Base-by-base conservation (phyloP, 2,329 filamentous ascomycete genomes). In the Fusarium sarcochroum region DNA sequence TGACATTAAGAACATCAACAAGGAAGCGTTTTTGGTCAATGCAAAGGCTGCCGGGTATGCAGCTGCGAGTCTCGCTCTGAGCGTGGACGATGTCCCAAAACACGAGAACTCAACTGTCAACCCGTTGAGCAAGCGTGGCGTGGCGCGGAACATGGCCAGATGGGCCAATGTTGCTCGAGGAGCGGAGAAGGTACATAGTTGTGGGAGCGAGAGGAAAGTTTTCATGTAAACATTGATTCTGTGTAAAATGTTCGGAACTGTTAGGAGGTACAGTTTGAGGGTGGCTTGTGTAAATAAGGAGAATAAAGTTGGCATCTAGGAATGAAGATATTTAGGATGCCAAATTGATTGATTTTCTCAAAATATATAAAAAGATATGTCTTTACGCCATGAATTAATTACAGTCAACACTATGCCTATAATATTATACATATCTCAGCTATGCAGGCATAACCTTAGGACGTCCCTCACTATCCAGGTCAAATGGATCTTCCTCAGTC, bases 31-130 rank as follows among this genome's bases (percentile, higher is more conserved):
- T 11, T 76, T 76, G 1, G 58, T 76, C 30, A 82, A 79, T 58
- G 59, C 79, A 51, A 79, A 77, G 66, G 79, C 80, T 20, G 87
- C 88, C 42, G 87, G 84, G 2, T 78, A 82, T 63, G 81, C 81
- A 1, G 81, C 84, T n/a, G 86, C 85, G 15, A 59, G 71, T 40
- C 74, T 81, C 18, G 77, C 79, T n/a, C 68, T 76, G 32, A 75
- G 70, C 55, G 52, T 80, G 17, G 73, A 76, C 0, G 75, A 71
- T 5, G 68, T 80, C 1, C 78, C 79, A 1, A 25, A 9, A 6
- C 64, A 68, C 21, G 58, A 59, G 4, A 64, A 15, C 5, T 54
- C 52, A 14, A 64, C 27, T 18, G 13, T 11, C 1, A 68, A 68
- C 10, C 63, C 40, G 3, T 41, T 32, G 17, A 64, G 64, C 13